Evolutionary conservation across 345 rosid species (phyloP).

Genomic region (Aegle marmelos): DNA sequence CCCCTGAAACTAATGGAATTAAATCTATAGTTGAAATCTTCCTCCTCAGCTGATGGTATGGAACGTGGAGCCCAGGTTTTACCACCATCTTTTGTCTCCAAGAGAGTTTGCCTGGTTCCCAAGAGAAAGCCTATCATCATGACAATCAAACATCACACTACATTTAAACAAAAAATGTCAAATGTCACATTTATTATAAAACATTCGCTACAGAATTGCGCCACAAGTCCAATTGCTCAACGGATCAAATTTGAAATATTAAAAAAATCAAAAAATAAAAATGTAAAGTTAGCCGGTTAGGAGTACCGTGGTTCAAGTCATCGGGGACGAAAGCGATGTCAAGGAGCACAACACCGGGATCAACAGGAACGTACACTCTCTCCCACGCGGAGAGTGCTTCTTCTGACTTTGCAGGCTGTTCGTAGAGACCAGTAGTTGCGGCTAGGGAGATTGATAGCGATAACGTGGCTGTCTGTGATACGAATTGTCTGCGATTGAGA

Average conservation of each 20-base stretch:
- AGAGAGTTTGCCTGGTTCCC: conserved; percentile 84
- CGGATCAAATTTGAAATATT: neutral
- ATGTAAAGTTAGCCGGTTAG: too few species aligned
- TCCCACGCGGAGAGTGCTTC: conserved; percentile 80
- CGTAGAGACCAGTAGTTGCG: conserved; percentile 19
- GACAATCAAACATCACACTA: neutral
- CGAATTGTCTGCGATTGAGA: conserved; percentile 43
- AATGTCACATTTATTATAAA: neutral
- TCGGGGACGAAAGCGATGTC: conserved; percentile 91
- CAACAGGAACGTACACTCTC: conserved; percentile 64
- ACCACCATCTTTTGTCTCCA: conserved; percentile 92
- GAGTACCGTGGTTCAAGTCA: conserved; percentile 58
- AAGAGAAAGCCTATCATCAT: conserved; percentile 55
- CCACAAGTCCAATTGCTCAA: too few species aligned
- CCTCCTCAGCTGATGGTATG: conserved; percentile 89
- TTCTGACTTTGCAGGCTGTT: conserved; percentile 40
- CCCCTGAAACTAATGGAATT: conserved; percentile 85
- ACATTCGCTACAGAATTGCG: too few species aligned
- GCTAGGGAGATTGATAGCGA: conserved; percentile 38
- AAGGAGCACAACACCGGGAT: conserved; percentile 94
- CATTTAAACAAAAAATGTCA: neutral
- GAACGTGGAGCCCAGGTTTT: conserved; percentile 77
- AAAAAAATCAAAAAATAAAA: neutral
- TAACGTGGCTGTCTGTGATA: conserved; percentile 50
- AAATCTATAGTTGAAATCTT: conserved; percentile 93